Percentiles rank a stretch among this genome's conserved stretches.
phyloP scores from a whole-genome alignment of 2,329 filamentous ascomycete genomes.

The Phaeophleospora eucalypticola region DNA sequence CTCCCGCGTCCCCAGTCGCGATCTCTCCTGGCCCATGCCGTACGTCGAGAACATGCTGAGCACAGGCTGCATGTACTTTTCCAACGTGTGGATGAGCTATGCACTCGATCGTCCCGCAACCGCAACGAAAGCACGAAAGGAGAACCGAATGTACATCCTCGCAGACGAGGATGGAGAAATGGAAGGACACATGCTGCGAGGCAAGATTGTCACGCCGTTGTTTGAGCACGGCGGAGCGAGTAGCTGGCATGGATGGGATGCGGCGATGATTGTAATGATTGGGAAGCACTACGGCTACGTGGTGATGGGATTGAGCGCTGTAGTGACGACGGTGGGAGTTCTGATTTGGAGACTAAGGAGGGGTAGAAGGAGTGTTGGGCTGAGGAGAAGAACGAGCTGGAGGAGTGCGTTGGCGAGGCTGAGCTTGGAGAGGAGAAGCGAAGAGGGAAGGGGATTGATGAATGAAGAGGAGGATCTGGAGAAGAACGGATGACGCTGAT shows the following conservation, averaged over 20 bases:
- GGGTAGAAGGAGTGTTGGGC: conserved; percentile 1
- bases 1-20: conserved; percentile 14
- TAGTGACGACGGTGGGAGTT: conserved; percentile 1
- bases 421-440: conserved; percentile 8
- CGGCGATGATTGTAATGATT: conserved; percentile 21
- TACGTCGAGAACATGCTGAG: conserved; percentile 32
- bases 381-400: conserved; percentile 10
- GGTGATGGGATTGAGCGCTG: background rate
- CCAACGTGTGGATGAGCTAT: conserved; percentile 28
- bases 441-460: background rate
- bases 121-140: conserved; percentile 3
- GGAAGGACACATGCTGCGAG: conserved; percentile 27
- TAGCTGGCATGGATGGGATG: conserved; percentile 30
- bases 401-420: conserved; percentile 5
- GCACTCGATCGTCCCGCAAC: conserved; percentile 1
- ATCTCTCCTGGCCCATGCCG: conserved; percentile 25
- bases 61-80: conserved; percentile 30
- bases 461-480: conserved; percentile 16
- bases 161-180: conserved; percentile 22
- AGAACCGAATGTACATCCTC: conserved; percentile 24
- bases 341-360: conserved; percentile 8
- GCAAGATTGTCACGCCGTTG: conserved; percentile 24
- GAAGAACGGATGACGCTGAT: conserved; percentile 12
- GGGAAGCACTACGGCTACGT: conserved; percentile 23
- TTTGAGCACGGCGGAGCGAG: conserved; percentile 28